Conservation (phyloP, 768 basidiomycete species). For the Mycena filopes region DNA sequence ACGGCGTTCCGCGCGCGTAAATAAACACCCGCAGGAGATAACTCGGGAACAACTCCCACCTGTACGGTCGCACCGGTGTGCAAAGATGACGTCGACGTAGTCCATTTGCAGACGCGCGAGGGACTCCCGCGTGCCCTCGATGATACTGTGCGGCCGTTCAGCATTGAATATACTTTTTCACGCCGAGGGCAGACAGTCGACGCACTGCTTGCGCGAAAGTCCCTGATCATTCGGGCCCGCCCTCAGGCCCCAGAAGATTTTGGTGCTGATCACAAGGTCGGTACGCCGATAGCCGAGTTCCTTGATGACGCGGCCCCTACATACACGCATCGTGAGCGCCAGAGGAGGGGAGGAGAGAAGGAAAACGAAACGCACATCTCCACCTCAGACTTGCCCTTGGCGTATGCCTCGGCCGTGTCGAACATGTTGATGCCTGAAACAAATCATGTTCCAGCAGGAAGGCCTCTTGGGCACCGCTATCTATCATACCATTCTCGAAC, state of each 20-base stretch:
- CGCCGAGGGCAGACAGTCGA: constrained; percentile 22
- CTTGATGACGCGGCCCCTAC: constrained; percentile 76
- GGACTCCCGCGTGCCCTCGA: constrained; percentile 77
- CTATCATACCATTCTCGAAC: constrained; percentile 69
- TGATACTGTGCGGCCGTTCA: constrained; percentile 65
- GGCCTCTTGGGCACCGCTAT: too few relatives aligned
- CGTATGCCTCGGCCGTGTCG: constrained; percentile 75
- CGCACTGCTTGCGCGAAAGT: constrained; percentile 69
- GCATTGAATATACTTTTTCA: background rate
- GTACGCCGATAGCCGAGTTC: constrained; percentile 73
- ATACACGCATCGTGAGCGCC: background rate
- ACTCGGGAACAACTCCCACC: constrained; percentile 46
- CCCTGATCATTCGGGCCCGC: constrained; percentile 67
- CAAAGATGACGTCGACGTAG: constrained; percentile 80
- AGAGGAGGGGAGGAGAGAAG: background rate
- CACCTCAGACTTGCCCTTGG: constrained; percentile 72
- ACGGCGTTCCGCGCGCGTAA: background rate
- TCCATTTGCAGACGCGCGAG: constrained; percentile 77
- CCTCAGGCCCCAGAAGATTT: constrained; percentile 80
- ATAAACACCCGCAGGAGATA: background rate
- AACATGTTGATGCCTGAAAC: constrained; percentile 45
- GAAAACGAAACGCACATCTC: constrained; percentile 65
- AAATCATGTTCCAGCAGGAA: too few relatives aligned
- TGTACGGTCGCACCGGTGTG: constrained; percentile 71
- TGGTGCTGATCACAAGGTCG: constrained; percentile 84